Base-by-base conservation (phyloP, 495 filamentous ascomycete species). In the Trichocladium uniseriatum region DNA sequence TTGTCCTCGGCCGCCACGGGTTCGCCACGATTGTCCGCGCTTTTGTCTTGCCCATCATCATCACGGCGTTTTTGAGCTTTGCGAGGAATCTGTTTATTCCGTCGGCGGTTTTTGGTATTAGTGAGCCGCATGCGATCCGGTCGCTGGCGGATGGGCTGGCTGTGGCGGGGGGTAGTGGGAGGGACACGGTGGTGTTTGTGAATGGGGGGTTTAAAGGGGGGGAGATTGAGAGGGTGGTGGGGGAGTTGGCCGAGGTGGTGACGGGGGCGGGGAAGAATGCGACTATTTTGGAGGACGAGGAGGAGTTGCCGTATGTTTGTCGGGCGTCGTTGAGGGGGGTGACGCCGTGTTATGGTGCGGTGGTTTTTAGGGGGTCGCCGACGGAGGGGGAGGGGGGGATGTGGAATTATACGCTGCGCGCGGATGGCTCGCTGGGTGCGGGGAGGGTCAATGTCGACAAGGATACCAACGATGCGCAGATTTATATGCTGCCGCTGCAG, bases 371-470 rank as follows among this genome's bases (percentile, higher is more conserved):
- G 44, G 81, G 78, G 6, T 87, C 83, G 9, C 86, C 86, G 3
- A 71, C 56, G 2, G 83, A 89, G 67, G 85, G 85, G 7, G 54
- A 61, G 0, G 75, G 71, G 24, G 77, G 74, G 0, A 53, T 73
- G n/a, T 94, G 89, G 89, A 91, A 91, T 62, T 95, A 94, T 54
- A 89, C 84, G 1, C 69, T 95, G 15, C 71, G 86, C 47, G 78
- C 79, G 3, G 89, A 95, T 60, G 78, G 79, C 3, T 69, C 75
- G 0, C 65, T 90, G 45, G 76, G 77, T 1, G 43, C 43, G 7
- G 64, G 65, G 18, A 76, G 72, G 43, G 77, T 94, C 49, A 73
- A 81, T 56, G 74, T 79, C 31, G 67, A 77, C 7, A 63, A 65
- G 11, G 61, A 72, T 35, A 68, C 71, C 42, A 91, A 90, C 60